Percentiles rank a stretch among this genome's conserved stretches.
These are phyloP conservation scores for Senecio squalidus DNA, from an alignment of 140 eudicot species.

Conservation along the genomic window DNA sequence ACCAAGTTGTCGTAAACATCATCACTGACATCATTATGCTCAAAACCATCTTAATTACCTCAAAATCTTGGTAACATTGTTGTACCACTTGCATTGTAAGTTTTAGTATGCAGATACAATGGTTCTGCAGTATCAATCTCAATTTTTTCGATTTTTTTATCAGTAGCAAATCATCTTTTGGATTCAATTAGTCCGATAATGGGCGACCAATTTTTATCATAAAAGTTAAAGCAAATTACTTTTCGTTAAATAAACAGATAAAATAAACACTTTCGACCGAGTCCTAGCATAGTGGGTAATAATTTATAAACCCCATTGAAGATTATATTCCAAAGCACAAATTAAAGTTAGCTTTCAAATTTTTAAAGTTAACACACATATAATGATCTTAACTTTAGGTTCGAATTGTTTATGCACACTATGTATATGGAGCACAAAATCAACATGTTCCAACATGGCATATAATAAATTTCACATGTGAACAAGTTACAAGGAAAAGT, in stretches of 20 bases:
- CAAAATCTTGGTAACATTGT: neutral
- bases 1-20: conserved; percentile 11
- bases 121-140: neutral
- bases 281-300: neutral
- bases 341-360: neutral
- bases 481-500: conserved; percentile 7
- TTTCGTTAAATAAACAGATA: neutral
- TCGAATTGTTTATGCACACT: neutral
- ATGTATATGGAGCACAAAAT: neutral
- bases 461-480: neutral
- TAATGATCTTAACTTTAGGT: neutral
- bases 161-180: conserved; percentile 1
- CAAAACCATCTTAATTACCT: neutral
- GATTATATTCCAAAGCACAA: conserved; percentile 10
- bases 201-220: conserved; percentile 1
- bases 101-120: neutral
- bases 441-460: conserved; percentile 1
- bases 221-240: neutral
- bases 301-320: neutral
- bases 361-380: neutral
- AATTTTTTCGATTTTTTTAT: neutral
- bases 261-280: neutral
- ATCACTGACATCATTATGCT: conserved; percentile 8
- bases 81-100: neutral
- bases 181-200: neutral